phyloP scores from a whole-genome alignment of 306 rosid genomes.

The Cucumis sativus region DNA sequence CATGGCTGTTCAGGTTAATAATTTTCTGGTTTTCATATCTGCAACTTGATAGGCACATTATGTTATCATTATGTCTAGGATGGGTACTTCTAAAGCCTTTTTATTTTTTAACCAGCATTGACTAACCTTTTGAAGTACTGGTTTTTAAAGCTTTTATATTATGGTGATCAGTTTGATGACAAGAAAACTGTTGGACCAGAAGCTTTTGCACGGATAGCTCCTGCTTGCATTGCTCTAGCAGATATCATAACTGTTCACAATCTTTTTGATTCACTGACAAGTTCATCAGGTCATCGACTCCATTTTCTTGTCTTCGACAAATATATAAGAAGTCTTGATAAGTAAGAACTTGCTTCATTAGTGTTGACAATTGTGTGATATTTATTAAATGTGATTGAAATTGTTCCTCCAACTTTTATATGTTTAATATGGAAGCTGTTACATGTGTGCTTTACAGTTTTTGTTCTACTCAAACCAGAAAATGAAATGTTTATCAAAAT shows the following conservation, averaged over 20 bases:
- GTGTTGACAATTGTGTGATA: constrained; percentile 5
- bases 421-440: not conserved
- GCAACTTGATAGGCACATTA: constrained; percentile 1
- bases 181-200: constrained; percentile 70
- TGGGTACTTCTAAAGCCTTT: constrained; percentile 1
- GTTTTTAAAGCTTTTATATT: not conserved
- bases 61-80: constrained; percentile 4
- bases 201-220: constrained; percentile 89
- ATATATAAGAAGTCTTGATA: constrained; percentile 65
- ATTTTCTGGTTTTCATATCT: constrained; percentile 6
- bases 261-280: constrained; percentile 65
- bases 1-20: constrained; percentile 74
- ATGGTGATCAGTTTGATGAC: constrained; percentile 47
- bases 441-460: not conserved
- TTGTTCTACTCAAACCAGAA: not conserved
- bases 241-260: constrained; percentile 71
- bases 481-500: not conserved
- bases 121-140: not conserved
- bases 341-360: constrained; percentile 32
- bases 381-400: not conserved
- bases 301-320: constrained; percentile 85
- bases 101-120: not conserved
- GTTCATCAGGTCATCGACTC: constrained; percentile 46
- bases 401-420: not conserved
- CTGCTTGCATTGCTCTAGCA: constrained; percentile 58